Evolutionary conservation across 805 yeast genomes (phyloP).

Genomic region (Cyberlindnera euphorbiiphila): DNA sequence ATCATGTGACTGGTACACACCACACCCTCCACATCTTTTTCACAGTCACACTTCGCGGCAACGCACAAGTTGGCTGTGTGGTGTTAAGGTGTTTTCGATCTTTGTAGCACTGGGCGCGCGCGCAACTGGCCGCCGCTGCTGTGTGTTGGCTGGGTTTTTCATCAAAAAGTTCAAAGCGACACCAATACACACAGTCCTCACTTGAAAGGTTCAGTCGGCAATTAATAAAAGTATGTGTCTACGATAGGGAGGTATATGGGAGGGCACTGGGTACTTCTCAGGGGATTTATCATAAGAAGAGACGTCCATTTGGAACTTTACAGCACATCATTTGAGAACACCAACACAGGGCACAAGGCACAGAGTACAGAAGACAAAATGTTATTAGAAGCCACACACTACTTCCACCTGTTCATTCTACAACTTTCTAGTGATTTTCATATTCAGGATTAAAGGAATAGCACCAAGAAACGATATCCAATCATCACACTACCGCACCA

Average conservation of each 20-base stretch:
- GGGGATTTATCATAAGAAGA: background rate
- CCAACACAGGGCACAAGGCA: too few relatives aligned
- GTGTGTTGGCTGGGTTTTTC: conserved; percentile 17
- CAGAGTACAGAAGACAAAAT: too few relatives aligned
- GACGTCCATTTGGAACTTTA: too few relatives aligned
- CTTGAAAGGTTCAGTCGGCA: conserved; percentile 11
- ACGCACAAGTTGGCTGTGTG: conserved; percentile 2
- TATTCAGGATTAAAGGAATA: too few relatives aligned
- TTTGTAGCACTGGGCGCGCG: background rate
- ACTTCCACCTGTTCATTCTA: too few relatives aligned
- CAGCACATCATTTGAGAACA: too few relatives aligned
- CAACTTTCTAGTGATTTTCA: too few relatives aligned
- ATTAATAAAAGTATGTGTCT: conserved; percentile 23
- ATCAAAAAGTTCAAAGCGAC: conserved; percentile 16
- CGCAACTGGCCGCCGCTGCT: background rate
- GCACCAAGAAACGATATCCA: too few relatives aligned
- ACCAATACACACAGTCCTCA: conserved; percentile 7
- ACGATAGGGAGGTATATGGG: conserved; percentile 2
- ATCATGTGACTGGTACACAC: conserved; percentile 9
- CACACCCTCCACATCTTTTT: conserved; percentile 4
- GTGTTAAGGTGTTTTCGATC: conserved; percentile 10
- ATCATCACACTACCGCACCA: background rate
- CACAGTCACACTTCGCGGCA: conserved; percentile 16
- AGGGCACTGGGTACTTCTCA: background rate
- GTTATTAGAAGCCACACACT: too few relatives aligned